Conservation (phyloP, 2,329 filamentous ascomycete genomes). For the Calonectria multiphialidica region DNA sequence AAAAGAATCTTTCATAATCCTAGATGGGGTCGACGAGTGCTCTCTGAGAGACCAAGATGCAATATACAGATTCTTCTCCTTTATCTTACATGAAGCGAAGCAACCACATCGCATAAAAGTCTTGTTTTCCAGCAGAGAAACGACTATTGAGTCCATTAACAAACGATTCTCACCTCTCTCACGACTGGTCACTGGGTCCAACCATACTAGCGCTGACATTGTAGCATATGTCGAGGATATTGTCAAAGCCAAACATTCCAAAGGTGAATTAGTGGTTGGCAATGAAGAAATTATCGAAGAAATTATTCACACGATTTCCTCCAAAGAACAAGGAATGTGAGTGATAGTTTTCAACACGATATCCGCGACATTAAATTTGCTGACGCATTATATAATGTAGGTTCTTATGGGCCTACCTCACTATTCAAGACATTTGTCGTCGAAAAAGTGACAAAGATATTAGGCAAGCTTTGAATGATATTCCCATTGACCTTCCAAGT, state of each 20-base stretch:
- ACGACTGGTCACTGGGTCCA: neutral
- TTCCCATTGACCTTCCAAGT: slow-evolving; percentile 18
- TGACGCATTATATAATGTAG: neutral
- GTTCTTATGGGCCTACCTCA: slow-evolving; percentile 31
- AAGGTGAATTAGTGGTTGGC: slow-evolving; percentile 8
- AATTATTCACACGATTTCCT: neutral
- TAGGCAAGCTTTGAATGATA: neutral
- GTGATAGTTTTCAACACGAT: neutral
- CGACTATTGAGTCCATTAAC: neutral
- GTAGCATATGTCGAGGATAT: slow-evolving; percentile 12
- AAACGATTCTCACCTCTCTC: neutral
- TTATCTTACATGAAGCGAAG: neutral
- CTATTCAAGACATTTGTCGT: slow-evolving; percentile 28
- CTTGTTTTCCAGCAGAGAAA: slow-evolving; percentile 15
- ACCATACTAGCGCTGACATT: slow-evolving; percentile 18
- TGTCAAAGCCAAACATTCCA: neutral
- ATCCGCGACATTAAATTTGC: neutral
- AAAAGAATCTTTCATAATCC: slow-evolving; percentile 9
- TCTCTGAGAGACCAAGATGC: neutral
- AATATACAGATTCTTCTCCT: neutral
- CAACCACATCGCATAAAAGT: neutral
- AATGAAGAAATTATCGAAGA: neutral
- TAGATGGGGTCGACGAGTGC: slow-evolving; percentile 28
- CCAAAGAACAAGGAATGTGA: slow-evolving; percentile 31
- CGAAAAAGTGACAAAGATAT: slow-evolving; percentile 22